A percentile compares a stretch with the other conserved stretches of the same genome.
Conservation (phyloP, 23 red algal species). For the Gracilaria gracilis region DNA sequence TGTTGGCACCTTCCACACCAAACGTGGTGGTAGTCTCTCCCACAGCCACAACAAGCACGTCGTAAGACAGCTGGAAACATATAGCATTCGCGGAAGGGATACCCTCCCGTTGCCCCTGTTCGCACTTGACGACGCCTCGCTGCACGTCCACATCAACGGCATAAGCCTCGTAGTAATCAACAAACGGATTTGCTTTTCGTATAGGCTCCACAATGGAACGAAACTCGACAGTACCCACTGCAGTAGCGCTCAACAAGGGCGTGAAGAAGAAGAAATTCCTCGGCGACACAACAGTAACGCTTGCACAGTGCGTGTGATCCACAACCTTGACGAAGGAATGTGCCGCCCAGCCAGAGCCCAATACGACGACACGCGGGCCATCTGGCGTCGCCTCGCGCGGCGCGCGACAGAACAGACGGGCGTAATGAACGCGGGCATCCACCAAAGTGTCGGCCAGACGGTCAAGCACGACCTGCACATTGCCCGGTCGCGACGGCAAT, state of each 20-base stretch:
- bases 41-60: constrained; percentile 80
- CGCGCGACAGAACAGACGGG: constrained; percentile 10
- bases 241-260: constrained; percentile 81
- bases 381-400: not conserved
- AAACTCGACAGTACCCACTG: constrained; percentile 95
- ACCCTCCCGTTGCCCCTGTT: constrained; percentile 8
- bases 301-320: constrained; percentile 52
- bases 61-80: constrained; percentile 83
- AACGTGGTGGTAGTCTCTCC: constrained; percentile 91
- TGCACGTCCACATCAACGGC: constrained; percentile 50
- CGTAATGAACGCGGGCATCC: constrained; percentile 58
- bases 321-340: constrained; percentile 89
- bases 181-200: constrained; percentile 78
- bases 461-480: constrained; percentile 56
- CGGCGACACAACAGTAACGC: constrained; percentile 89
- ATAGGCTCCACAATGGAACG: constrained; percentile 91
- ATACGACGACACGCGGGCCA: constrained; percentile 75
- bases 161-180: constrained; percentile 86
- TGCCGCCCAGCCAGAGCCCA: constrained; percentile 95
- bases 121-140: constrained; percentile 46
- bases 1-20: constrained; percentile 78
- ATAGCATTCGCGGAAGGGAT: not conserved
- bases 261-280: constrained; percentile 97
- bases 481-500: not conserved
- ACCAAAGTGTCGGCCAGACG: constrained; percentile 57